Base-by-base conservation (phyloP, 441 rosid species). In the Erysimum pusillum region DNA sequence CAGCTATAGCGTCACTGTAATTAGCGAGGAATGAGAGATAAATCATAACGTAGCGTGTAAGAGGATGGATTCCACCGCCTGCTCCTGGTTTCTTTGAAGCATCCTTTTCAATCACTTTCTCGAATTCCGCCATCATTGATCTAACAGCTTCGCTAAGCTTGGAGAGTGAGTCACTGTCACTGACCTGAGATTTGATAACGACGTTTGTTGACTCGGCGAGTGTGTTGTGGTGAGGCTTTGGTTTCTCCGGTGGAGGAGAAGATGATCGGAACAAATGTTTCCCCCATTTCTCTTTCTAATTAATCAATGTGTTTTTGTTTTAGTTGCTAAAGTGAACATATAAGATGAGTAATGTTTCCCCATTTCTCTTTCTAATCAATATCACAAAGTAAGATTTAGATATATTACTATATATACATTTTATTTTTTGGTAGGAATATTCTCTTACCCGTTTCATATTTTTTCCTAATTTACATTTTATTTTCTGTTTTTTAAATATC, bases 1-100 rank as follows among this genome's bases (percentile, higher is more conserved):
- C 91, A 7, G 81, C 70, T 78, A 91, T 80, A 8, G 86, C 58
- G 52, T 58, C 71, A 9, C 76, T 84, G 84, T 94, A 90, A 63
- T 91, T 92, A 36, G 88, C 82, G 62, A 91, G 90, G 64, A 87
- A 81, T 31, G 84, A 46, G 63, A 94, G 86, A 80, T 84, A 85
- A 57, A 84, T 83, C 93, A 89, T 86, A 0, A 81, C 63, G 52
- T 82, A 71, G 15, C 63, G 44, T 0, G 97, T 90, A 5, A 89
- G 81, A 0, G 87, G 76, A 8, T 91, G 93, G 17, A 92, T 59
- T 7, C 87, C 96, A 3, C 87, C 87, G 46, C 88, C 91, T 7
- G 79, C 76, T 17, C 80, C 52, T 6, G 45, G 73, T 4, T 71
- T 48, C 56, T 86, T 92, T 0, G 86, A 85, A 0, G 92, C 75